Conservation (phyloP, 2,329 filamentous ascomycete species). For the Colletotrichum tropicicola region DNA sequence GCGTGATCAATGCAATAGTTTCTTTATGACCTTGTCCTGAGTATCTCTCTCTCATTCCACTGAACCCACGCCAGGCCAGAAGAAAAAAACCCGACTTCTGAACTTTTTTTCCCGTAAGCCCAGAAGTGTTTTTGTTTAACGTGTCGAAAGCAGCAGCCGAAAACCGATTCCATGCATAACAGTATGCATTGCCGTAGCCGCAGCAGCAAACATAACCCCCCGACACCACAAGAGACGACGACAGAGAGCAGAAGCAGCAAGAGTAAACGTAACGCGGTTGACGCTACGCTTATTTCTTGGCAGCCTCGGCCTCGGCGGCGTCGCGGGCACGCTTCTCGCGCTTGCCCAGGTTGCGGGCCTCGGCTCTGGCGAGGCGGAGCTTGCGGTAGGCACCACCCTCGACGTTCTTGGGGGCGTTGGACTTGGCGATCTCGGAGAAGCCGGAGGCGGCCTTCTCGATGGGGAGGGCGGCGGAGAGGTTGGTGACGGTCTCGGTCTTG, state of each 20-base stretch:
- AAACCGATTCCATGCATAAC: conserved; percentile 22
- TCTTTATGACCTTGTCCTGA: conserved; percentile 32
- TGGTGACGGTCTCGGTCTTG: conserved; percentile 69
- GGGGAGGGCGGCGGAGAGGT: conserved; percentile 71
- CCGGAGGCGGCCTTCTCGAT: conserved; percentile 74
- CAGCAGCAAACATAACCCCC: conserved; percentile 27
- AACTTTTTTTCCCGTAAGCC: conserved; percentile 14
- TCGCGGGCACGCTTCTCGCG: conserved; percentile 94
- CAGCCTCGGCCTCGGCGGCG: conserved; percentile 82
- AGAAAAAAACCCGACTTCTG: conserved; percentile 21
- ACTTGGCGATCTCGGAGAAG: conserved; percentile 82
- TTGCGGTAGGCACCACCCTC: conserved; percentile 89
- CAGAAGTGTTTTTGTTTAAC: conserved; percentile 29
- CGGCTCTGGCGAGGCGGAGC: conserved; percentile 85
- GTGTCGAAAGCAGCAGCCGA: conserved; percentile 29
- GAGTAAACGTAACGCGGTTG: neutral
- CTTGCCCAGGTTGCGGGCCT: conserved; percentile 82
- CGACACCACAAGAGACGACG: conserved; percentile 30
- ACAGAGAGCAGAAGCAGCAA: conserved; percentile 19
- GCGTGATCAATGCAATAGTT: conserved; percentile 30
- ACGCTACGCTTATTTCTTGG: conserved; percentile 81
- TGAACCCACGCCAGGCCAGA: conserved; percentile 29
- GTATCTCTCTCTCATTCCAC: conserved; percentile 30
- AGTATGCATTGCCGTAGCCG: conserved; percentile 29
- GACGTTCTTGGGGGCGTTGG: conserved; percentile 76